Evolutionary conservation across 305 asterid genomes (phyloP).

Genomic region (Andrographis paniculata): DNA sequence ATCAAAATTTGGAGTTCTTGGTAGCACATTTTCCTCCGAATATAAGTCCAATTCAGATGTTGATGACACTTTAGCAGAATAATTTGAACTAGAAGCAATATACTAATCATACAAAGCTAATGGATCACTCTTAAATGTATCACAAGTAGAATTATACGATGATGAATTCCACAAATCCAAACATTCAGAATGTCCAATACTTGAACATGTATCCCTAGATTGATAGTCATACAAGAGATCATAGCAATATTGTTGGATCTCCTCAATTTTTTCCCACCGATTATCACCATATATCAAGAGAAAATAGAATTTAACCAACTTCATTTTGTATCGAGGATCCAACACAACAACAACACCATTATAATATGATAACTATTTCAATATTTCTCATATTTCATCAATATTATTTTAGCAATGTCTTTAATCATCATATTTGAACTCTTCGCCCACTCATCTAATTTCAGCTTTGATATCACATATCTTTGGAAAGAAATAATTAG

Average conservation of each 20-base stretch:
- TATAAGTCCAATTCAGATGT: slow-evolving; percentile 11
- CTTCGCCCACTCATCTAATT: background rate
- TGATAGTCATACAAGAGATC: background rate
- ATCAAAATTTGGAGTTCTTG: slow-evolving; percentile 3
- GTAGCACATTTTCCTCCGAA: slow-evolving; percentile 10
- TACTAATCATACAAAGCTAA: background rate
- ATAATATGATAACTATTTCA: background rate
- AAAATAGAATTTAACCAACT: too few species aligned
- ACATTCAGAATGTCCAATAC: background rate
- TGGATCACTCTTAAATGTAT: background rate
- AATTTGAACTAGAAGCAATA: background rate
- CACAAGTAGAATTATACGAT: background rate
- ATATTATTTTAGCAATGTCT: background rate
- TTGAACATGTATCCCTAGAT: background rate
- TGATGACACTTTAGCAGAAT: background rate
- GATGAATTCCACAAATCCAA: background rate
- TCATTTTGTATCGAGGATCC: too few species aligned
- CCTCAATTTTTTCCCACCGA: background rate
- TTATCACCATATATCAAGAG: too few species aligned
- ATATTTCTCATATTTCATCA: background rate
- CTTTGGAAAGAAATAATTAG: background rate
- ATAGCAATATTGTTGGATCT: background rate
- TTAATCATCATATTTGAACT: background rate
- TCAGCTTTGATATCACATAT: background rate
- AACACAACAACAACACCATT: background rate